phyloP scores from a whole-genome alignment of 495 filamentous ascomycete species.

The Usnea hakonensis region DNA sequence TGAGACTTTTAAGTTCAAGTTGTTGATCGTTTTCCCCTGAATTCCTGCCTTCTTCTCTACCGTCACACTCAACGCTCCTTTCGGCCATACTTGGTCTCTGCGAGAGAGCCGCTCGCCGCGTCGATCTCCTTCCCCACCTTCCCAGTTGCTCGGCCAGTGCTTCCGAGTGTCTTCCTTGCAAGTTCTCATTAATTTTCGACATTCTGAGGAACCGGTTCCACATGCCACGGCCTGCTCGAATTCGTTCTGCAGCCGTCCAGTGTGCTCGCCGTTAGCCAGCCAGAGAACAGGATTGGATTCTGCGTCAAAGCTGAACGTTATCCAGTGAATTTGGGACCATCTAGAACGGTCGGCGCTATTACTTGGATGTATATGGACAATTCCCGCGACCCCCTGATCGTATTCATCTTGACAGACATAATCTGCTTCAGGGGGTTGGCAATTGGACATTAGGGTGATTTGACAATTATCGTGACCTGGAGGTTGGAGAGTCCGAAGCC shows the following conservation, averaged over 20 bases:
- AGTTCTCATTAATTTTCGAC: too few species aligned
- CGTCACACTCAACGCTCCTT: not conserved
- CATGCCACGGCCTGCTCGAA: not conserved
- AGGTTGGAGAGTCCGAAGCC: not conserved
- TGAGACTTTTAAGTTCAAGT: not conserved
- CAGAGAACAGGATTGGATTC: not conserved
- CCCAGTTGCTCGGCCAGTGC: too few species aligned
- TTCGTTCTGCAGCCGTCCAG: not conserved
- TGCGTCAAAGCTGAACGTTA: not conserved
- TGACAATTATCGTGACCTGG: not conserved
- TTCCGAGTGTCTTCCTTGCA: too few species aligned
- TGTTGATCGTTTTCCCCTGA: not conserved
- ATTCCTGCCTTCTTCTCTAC: not conserved
- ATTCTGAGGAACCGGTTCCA: too few species aligned
- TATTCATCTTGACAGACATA: not conserved
- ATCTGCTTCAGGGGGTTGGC: not conserved
- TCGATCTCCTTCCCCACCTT: too few species aligned
- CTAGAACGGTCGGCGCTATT: not conserved
- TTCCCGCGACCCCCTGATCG: not conserved
- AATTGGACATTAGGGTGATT: not conserved
- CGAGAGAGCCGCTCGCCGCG: too few species aligned
- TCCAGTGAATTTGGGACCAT: constrained; percentile 2
- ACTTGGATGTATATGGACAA: not conserved
- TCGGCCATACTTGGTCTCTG: too few species aligned
- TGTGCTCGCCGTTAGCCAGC: not conserved